Percentiles rank a stretch among this genome's conserved stretches.
phyloP scores from a whole-genome alignment of 1,284 basidiomycete genomes.

The Fomitopsis betulina region DNA sequence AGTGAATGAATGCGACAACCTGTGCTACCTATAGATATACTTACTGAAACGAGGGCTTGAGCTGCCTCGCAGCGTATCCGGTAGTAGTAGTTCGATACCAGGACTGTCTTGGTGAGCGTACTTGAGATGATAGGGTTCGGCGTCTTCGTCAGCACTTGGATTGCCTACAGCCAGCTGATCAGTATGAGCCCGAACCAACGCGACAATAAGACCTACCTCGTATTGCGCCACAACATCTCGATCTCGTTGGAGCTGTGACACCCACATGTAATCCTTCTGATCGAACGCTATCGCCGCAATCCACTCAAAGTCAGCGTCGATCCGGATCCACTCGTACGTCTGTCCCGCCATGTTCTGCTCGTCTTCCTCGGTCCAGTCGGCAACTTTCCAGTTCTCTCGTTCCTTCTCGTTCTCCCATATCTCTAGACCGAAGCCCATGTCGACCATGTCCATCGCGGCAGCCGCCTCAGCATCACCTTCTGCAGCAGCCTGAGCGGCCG shows the following conservation, averaged over 20 bases:
- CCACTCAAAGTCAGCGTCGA: slow-evolving; percentile 99
- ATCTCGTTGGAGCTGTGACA: slow-evolving; percentile 93
- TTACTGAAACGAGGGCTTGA: slow-evolving; percentile 76
- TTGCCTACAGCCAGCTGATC: slow-evolving; percentile 51
- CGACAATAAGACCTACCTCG: slow-evolving; percentile 56
- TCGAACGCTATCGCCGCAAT: slow-evolving; percentile 89
- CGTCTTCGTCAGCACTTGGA: slow-evolving; percentile 77
- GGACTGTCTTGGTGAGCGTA: slow-evolving; percentile 87
- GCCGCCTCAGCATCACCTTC: slow-evolving; percentile 88
- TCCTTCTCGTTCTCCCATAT: slow-evolving; percentile 96
- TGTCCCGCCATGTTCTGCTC: slow-evolving; percentile 91
- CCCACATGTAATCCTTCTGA: slow-evolving; percentile 99
- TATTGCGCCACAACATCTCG: slow-evolving; percentile 97
- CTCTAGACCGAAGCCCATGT: slow-evolving; percentile 93
- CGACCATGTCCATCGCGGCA: slow-evolving; percentile 91
- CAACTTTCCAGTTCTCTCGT: slow-evolving; percentile 92
- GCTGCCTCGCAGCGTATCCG: slow-evolving; percentile 97
- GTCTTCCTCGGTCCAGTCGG: slow-evolving; percentile 98
- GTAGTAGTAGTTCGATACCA: slow-evolving; percentile 96
- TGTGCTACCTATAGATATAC: slow-evolving; percentile 22
- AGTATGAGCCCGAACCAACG: not conserved
- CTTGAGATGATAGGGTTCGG: slow-evolving; percentile 90
- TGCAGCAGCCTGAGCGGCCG: slow-evolving; percentile 89
- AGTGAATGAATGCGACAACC: not conserved
- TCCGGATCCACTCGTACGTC: slow-evolving; percentile 98